Conservation (phyloP, 2,329 filamentous ascomycete genomes). For the Lasiodiplodia gonubiensis region DNA sequence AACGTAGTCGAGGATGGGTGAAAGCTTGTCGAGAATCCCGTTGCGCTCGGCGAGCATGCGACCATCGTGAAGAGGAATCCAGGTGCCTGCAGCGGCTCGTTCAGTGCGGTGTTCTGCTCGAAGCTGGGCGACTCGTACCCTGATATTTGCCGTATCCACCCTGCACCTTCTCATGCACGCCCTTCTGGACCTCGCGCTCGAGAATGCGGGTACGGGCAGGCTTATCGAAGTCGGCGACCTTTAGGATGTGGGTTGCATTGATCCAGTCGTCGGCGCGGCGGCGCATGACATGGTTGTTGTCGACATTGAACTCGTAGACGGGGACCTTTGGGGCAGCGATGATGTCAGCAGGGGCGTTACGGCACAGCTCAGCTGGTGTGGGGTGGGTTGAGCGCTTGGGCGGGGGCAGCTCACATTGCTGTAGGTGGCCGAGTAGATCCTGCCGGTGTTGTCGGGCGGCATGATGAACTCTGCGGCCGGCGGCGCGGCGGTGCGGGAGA, state of each 20-base stretch:
- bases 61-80: slow-evolving; percentile 87
- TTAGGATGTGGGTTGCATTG: slow-evolving; percentile 98
- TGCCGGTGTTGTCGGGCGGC: slow-evolving; percentile 47
- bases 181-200: slow-evolving; percentile 96
- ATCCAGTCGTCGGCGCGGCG: slow-evolving; percentile 94
- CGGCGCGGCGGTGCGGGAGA: slow-evolving; percentile 7
- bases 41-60: slow-evolving; percentile 85
- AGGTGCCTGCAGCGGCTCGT: slow-evolving; percentile 69
- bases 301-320: slow-evolving; percentile 91
- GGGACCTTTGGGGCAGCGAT: slow-evolving; percentile 69
- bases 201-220: slow-evolving; percentile 92
- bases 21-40: slow-evolving; percentile 80
- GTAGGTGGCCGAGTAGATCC: slow-evolving; percentile 69
- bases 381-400: not conserved
- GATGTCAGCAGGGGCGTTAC: slow-evolving; percentile 29
- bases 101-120: not conserved
- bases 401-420: slow-evolving; percentile 57
- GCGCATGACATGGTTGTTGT: slow-evolving; percentile 93
- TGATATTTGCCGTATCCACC: slow-evolving; percentile 99
- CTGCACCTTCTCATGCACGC: slow-evolving; percentile 95
- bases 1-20: slow-evolving; percentile 86
- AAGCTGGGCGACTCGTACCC: slow-evolving; percentile 58
- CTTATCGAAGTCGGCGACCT: slow-evolving; percentile 96
- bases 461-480: slow-evolving; percentile 33
- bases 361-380: slow-evolving; percentile 9